phyloP scores from a whole-genome alignment of 495 filamentous ascomycete species.

The Trichoderma asperelloides region DNA sequence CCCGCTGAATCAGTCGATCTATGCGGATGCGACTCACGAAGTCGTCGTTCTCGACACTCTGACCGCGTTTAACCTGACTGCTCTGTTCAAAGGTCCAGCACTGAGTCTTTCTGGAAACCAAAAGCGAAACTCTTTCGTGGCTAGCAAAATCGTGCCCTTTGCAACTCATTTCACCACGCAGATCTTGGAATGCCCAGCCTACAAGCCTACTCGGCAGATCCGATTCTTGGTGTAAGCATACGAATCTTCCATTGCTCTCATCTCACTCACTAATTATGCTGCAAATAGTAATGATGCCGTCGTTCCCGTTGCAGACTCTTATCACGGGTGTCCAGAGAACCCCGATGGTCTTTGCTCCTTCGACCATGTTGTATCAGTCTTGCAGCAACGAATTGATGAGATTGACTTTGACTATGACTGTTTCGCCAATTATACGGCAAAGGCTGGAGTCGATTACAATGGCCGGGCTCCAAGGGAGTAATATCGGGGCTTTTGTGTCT shows the following conservation, averaged over 20 bases:
- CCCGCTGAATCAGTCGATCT: conserved; percentile 36
- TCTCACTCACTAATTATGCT: neutral
- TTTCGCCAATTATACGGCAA: conserved; percentile 21
- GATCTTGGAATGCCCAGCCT: conserved; percentile 21
- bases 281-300: conserved; percentile 20
- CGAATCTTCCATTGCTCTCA: neutral
- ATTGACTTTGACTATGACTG: conserved; percentile 27
- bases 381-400: conserved; percentile 21
- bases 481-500: too few species aligned
- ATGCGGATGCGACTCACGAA: conserved; percentile 41
- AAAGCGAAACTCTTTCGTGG: conserved; percentile 22
- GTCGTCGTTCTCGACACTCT: conserved; percentile 38
- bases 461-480: conserved; percentile 17
- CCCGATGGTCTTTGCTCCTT: conserved; percentile 23
- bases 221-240: conserved; percentile 22
- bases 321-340: conserved; percentile 19
- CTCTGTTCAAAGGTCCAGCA: conserved; percentile 24
- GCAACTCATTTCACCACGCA: conserved; percentile 22
- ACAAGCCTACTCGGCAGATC: conserved; percentile 21
- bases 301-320: conserved; percentile 19
- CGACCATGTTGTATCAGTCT: conserved; percentile 21
- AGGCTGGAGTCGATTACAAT: conserved; percentile 22
- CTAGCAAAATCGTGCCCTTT: conserved; percentile 25
- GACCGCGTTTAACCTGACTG: conserved; percentile 33
- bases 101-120: conserved; percentile 19